phyloP scores from a whole-genome alignment of 2,329 filamentous ascomycete genomes.

The Aspergillus pseudonomiae region DNA sequence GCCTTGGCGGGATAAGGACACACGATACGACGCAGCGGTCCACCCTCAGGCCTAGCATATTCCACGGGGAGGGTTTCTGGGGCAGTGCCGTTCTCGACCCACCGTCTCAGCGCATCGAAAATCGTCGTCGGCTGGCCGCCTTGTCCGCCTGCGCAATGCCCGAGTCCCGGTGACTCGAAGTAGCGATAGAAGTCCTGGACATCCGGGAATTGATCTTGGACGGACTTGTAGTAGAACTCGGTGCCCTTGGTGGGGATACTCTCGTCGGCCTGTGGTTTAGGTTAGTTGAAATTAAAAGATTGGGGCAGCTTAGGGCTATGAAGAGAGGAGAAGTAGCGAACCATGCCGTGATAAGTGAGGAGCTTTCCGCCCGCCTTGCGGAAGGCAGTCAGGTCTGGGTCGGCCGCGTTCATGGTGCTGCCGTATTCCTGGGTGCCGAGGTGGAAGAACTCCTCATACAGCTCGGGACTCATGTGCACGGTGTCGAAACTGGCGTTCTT shows the following conservation, averaged over 20 bases:
- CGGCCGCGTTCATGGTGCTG: slow-evolving; percentile 36
- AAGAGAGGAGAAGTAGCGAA: no score
- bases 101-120: slow-evolving; percentile 7
- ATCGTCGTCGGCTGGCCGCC: slow-evolving; percentile 16
- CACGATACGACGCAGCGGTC: neutral
- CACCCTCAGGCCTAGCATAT: neutral
- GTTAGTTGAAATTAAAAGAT: neutral
- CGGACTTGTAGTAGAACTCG: slow-evolving; percentile 38
- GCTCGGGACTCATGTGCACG: neutral
- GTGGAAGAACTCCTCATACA: slow-evolving; percentile 17
- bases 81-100: slow-evolving; percentile 18
- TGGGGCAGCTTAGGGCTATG: neutral
- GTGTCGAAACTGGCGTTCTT: neutral
- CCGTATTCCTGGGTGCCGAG: slow-evolving; percentile 29
- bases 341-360: slow-evolving; percentile 46
- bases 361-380: slow-evolving; percentile 41
- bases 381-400: slow-evolving; percentile 43
- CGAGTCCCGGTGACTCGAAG: slow-evolving; percentile 41
- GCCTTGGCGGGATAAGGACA: neutral
- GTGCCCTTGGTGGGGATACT: slow-evolving; percentile 37
- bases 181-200: slow-evolving; percentile 37
- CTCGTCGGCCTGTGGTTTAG: no score
- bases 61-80: slow-evolving; percentile 10
- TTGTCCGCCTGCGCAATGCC: slow-evolving; percentile 34
- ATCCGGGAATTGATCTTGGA: slow-evolving; percentile 25